Conservation (phyloP, 2,329 filamentous ascomycete genomes). For the Whalleya microplaca region DNA sequence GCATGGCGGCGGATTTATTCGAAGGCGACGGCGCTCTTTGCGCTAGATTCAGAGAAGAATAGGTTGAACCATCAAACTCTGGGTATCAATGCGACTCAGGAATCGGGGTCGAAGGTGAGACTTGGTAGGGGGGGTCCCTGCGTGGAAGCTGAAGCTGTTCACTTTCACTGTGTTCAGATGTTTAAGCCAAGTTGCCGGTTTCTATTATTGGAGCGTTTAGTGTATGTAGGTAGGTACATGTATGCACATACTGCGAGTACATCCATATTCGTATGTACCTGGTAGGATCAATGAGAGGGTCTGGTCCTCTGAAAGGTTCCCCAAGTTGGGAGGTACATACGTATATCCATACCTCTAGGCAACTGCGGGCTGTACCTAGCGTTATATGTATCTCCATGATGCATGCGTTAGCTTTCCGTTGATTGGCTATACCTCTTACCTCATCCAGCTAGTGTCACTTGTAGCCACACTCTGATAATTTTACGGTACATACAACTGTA, state of each 20-base stretch:
- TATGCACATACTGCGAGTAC: too few relatives aligned
- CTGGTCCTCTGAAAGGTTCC: constrained; percentile 12
- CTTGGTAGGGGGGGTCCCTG: not conserved
- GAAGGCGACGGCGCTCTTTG: constrained; percentile 16
- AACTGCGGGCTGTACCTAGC: too few relatives aligned
- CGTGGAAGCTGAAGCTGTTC: not conserved
- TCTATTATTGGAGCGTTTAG: constrained; percentile 19
- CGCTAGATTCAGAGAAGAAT: constrained; percentile 9
- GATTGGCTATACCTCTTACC: too few relatives aligned
- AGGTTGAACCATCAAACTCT: constrained; percentile 7
- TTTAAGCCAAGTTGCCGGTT: constrained; percentile 22
- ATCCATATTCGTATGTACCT: too few relatives aligned
- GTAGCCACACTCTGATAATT: too few relatives aligned
- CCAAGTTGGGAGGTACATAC: not conserved
- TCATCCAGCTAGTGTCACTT: too few relatives aligned
- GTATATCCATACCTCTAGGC: too few relatives aligned
- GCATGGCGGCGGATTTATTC: constrained; percentile 27
- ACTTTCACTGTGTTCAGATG: constrained; percentile 9
- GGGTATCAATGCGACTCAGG: not conserved
- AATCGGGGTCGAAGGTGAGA: not conserved
- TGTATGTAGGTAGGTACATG: too few relatives aligned
- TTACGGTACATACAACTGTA: too few relatives aligned
- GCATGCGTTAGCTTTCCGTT: too few relatives aligned
- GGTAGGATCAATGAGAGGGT: too few relatives aligned
- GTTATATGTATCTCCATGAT: too few relatives aligned